Base-by-base conservation (phyloP, 345 rosid species). In the Geranium brycei region DNA sequence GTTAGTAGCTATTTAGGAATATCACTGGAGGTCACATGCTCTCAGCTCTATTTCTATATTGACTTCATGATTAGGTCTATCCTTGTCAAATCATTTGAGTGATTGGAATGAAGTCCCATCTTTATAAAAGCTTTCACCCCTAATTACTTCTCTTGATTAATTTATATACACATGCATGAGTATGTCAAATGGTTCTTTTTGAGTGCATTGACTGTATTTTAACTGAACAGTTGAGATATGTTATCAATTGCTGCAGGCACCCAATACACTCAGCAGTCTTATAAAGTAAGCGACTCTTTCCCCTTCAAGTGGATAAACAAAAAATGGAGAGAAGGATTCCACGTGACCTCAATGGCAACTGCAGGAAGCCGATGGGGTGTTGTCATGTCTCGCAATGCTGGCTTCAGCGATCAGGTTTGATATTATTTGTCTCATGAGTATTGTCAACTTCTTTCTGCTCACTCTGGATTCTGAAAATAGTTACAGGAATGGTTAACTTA, bases 331-430 rank as follows among this genome's bases (percentile, higher is more conserved):
- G 97, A 87, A 75, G 95, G 92, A 16, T 87, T 85, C 73, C 83
- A 79, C 69, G 95, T 90, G 59, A 81, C 95, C 57, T 73, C 92
- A 18, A 95, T 95, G 99, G 88, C 95, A 64, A 95, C 99, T 60
- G 89, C 99, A 62, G 97, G 96, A 64, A 91, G 79, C 67, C 79
- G 95, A 66, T 95, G 97, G 99, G 97, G 89, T 61, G 85, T 95
- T 62, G 99, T 95, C 62, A 88, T 95, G 99, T 95, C 99, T 75
- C 96, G 97, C 58, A 93, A 93, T 73, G 86, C 99, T 62, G 97
- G 99, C 64, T 88, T 83, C 74, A 78, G 95, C 64, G 84, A 84
- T 58, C 99, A 95, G 96, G 99, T 95, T 63, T 30, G 70, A 61
- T 62, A 68, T 60, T 62, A 68, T 60, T 31, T 2, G 59, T 53